Percentiles rank a stretch among this genome's conserved stretches.
These are phyloP conservation scores for Cryptosporidium felis DNA, from an alignment of 169 alveolate genomes.

Conservation along the genomic window DNA sequence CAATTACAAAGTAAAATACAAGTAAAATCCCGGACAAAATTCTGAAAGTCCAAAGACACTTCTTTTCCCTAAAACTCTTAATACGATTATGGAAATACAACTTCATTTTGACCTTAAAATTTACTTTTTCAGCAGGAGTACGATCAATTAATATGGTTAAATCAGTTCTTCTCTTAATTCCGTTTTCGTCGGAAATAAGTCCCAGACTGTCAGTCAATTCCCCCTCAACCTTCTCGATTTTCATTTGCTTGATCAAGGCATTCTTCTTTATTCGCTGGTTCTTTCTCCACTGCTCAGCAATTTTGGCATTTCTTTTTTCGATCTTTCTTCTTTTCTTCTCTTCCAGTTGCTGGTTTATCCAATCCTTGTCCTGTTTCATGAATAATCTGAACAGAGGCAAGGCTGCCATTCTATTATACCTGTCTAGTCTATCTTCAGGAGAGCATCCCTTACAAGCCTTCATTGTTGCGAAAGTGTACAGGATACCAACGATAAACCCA, in stretches of 20 bases:
- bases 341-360: constrained; percentile 55
- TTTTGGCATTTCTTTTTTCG: constrained; percentile 55
- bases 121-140: constrained; percentile 22
- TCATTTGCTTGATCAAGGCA: constrained; percentile 55
- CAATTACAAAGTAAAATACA: constrained; percentile 38
- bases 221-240: constrained; percentile 6
- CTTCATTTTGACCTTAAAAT: constrained; percentile 5
- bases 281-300: constrained; percentile 69
- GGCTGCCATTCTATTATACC: constrained; percentile 71
- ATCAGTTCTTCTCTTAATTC: constrained; percentile 53
- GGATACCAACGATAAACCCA: constrained; percentile 58
- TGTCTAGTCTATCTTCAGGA: constrained; percentile 66
- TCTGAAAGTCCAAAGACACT: constrained; percentile 49
- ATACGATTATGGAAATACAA: background rate
- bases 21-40: constrained; percentile 41
- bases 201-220: constrained; percentile 53
- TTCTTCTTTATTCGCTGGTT: constrained; percentile 46
- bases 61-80: constrained; percentile 41
- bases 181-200: constrained; percentile 29
- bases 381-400: constrained; percentile 56
- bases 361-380: constrained; percentile 68
- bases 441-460: constrained; percentile 60
- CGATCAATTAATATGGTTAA: constrained; percentile 49
- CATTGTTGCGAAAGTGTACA: constrained; percentile 63
- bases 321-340: constrained; percentile 60